A percentile compares a stretch with the other conserved stretches of the same genome.
These are phyloP conservation scores for Sporisorium reilianum DNA, from an alignment of 1,284 basidiomycete genomes.

Conservation along the genomic window DNA sequence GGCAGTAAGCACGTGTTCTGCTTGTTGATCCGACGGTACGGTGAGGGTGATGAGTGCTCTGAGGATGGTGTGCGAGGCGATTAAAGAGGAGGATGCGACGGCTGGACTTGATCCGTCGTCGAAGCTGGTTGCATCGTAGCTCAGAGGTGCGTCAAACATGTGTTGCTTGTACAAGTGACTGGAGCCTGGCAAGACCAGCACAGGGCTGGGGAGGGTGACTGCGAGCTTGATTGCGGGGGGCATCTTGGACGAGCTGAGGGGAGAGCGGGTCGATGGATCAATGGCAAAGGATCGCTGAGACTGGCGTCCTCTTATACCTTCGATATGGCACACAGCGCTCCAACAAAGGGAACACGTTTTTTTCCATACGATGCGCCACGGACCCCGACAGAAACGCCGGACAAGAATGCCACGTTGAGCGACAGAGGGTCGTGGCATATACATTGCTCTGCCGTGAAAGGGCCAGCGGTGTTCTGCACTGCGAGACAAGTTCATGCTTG, in stretches of 20 bases:
- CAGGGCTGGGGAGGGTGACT: not conserved
- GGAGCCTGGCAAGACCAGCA: constrained; percentile 4
- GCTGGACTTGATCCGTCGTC: not conserved
- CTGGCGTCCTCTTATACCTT: not conserved
- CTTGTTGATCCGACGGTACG: not conserved
- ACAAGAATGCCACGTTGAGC: not conserved
- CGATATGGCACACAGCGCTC: too few species aligned
- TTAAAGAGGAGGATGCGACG: not conserved
- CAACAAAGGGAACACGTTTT: not conserved
- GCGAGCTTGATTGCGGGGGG: constrained; percentile 3
- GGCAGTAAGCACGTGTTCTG: not conserved
- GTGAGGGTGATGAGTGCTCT: constrained; percentile 12
- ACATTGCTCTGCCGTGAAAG: too few species aligned
- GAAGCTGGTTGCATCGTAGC: constrained; percentile 4
- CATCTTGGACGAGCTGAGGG: too few species aligned
- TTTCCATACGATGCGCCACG: too few species aligned
- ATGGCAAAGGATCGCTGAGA: not conserved
- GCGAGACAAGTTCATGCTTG: too few species aligned
- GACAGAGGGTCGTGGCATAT: not conserved
- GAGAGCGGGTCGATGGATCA: not conserved
- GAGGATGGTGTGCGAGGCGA: not conserved
- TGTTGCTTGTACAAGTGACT: not conserved
- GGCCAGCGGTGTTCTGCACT: too few species aligned
- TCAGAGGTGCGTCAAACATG: not conserved
- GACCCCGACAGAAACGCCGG: not conserved